Conservation (phyloP, 2,329 filamentous ascomycete species). For the Juglanconis oblonga region DNA sequence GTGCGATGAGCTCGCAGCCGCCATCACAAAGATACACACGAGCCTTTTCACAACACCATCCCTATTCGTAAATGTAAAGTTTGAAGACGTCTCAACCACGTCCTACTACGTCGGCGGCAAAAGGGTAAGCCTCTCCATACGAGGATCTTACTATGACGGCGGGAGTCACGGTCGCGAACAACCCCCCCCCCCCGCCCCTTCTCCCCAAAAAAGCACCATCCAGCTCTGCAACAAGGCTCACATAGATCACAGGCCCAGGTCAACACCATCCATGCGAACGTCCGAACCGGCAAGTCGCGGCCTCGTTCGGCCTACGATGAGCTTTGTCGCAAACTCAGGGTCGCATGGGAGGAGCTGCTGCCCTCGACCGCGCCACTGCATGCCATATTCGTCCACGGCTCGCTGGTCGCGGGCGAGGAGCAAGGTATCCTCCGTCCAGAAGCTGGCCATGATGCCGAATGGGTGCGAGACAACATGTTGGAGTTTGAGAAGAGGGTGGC, state of each 20-base stretch:
- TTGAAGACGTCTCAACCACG: not conserved
- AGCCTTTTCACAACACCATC: conserved; percentile 1
- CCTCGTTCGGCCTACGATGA: not conserved
- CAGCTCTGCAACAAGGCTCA: not conserved
- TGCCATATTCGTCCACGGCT: not conserved
- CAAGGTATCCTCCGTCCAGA: not conserved
- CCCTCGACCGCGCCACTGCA: not conserved
- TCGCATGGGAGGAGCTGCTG: not conserved
- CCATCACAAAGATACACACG: conserved; percentile 7
- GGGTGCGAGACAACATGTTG: not conserved
- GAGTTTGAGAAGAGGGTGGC: not conserved
- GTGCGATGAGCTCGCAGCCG: conserved; percentile 5
- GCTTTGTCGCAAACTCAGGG: not conserved
- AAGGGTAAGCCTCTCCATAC: not conserved
- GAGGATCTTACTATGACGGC: too few relatives aligned
- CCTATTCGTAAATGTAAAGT: conserved; percentile 10
- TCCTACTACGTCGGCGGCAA: conserved; percentile 7
- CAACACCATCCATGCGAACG: conserved; percentile 1
- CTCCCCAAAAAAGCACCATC: too few relatives aligned
- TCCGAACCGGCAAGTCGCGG: not conserved
- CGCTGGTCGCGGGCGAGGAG: not conserved
- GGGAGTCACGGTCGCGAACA: not conserved
- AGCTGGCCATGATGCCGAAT: conserved; percentile 3
- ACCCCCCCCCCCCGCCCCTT: too few relatives aligned
- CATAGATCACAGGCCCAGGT: not conserved